These are phyloP conservation scores for Talaromyces ruber DNA, from an alignment of 495 filamentous ascomycete genomes.

Conservation along the genomic window DNA sequence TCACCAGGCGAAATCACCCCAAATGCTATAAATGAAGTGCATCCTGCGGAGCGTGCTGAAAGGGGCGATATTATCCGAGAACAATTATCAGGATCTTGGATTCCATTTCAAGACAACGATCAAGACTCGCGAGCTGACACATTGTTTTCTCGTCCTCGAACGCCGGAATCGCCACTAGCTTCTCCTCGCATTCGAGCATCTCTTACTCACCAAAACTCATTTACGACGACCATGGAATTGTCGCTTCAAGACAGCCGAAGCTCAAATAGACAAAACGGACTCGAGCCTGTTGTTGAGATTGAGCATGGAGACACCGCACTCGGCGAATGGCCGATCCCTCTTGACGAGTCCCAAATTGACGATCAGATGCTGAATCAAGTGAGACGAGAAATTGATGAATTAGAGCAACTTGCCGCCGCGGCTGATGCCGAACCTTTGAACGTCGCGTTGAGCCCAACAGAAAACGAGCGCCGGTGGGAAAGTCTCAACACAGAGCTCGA, in stretches of 20 bases:
- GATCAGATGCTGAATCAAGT: not conserved
- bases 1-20: constrained; percentile 30
- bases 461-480: not conserved
- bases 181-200: constrained; percentile 39
- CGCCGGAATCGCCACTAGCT: constrained; percentile 34
- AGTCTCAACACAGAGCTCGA: not conserved
- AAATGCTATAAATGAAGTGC: constrained; percentile 22
- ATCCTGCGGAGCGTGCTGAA: constrained; percentile 19
- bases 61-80: constrained; percentile 2
- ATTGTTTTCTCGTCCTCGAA: constrained; percentile 32
- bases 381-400: not conserved
- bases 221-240: constrained; percentile 42
- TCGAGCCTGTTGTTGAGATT: constrained; percentile 11
- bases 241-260: constrained; percentile 30
- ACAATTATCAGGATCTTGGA: not conserved
- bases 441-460: not conserved
- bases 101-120: constrained; percentile 8
- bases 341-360: not conserved
- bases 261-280: constrained; percentile 12
- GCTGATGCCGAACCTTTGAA: not conserved
- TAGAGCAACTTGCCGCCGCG: not conserved
- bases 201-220: constrained; percentile 35
- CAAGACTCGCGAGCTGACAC: constrained; percentile 33
- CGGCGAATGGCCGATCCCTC: not conserved
- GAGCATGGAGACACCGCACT: not conserved